Conservation (phyloP, 2,329 filamentous ascomycete species). For the Apiospora kogelbergensis region DNA sequence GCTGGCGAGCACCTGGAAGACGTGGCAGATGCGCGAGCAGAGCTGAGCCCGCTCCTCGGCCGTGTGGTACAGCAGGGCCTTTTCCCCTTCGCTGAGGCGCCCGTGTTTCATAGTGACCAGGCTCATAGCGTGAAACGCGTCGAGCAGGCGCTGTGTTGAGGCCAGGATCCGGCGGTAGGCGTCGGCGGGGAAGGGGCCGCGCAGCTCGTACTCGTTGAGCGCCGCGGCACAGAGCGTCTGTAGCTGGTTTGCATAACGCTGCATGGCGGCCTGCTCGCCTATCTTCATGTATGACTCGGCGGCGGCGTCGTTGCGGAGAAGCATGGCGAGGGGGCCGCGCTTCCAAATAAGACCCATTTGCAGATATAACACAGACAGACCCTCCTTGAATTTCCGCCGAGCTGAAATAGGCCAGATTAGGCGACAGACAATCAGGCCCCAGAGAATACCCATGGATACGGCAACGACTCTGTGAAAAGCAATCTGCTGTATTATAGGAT, state of each 20-base stretch:
- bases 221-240: constrained; percentile 73
- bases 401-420: constrained; percentile 94
- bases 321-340: constrained; percentile 77
- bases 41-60: constrained; percentile 75
- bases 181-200: constrained; percentile 79
- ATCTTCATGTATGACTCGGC: constrained; percentile 75
- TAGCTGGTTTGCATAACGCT: constrained; percentile 74
- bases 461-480: constrained; percentile 83
- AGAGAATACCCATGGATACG: constrained; percentile 83
- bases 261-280: constrained; percentile 84
- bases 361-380: constrained; percentile 86
- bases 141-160: constrained; percentile 80
- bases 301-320: constrained; percentile 59
- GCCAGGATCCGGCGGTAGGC: constrained; percentile 73
- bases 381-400: constrained; percentile 82
- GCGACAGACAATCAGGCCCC: constrained; percentile 88
- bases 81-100: constrained; percentile 75
- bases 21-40: constrained; percentile 86
- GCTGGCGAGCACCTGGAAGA: constrained; percentile 82
- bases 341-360: constrained; percentile 97
- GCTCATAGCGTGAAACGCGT: constrained; percentile 96
- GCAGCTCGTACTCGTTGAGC: constrained; percentile 83
- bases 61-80: constrained; percentile 77
- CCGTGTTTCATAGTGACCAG: constrained; percentile 82
- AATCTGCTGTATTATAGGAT: constrained; percentile 86